phyloP scores from a whole-genome alignment of 116 monocot species.

The Papilionanthe hybrid region DNA sequence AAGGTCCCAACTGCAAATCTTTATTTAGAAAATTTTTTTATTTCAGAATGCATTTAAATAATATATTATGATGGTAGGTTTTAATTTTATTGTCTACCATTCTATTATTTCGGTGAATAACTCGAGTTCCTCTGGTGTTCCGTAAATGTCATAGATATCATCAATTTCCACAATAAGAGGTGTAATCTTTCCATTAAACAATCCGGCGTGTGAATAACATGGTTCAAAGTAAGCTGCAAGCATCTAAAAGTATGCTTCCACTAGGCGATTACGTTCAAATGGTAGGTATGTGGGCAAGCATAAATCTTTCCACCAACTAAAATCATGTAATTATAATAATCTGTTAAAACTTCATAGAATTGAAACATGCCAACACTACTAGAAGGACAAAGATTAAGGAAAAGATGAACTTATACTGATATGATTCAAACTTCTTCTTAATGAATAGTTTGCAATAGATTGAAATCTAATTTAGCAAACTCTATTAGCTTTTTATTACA shows the following conservation, averaged over 20 bases:
- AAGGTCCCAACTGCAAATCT: no score
- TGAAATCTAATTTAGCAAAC: not conserved
- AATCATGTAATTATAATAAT: no score
- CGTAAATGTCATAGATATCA: not conserved
- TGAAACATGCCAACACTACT: no score
- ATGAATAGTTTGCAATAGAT: not conserved
- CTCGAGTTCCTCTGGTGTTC: not conserved
- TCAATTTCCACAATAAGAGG: not conserved
- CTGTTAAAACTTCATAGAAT: no score
- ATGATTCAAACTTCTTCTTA: not conserved
- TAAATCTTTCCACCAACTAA: slow-evolving; percentile 24
- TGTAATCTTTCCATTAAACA: not conserved
- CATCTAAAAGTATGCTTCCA: no score
- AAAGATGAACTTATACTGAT: not conserved
- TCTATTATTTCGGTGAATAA: not conserved
- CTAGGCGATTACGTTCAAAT: no score
- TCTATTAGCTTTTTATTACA: not conserved
- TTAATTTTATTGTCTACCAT: not conserved
- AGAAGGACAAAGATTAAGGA: no score
- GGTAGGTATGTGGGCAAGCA: slow-evolving; percentile 4
- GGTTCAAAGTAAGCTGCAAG: not conserved
- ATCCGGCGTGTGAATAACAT: not conserved
- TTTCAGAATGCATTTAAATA: no score
- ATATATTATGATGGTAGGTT: no score
- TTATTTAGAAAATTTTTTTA: no score